Evolutionary conservation across 2,329 filamentous ascomycete genomes (phyloP), one percentile per base, ranked within the genome.

Genomic region (Exophiala calicioides): DNA sequence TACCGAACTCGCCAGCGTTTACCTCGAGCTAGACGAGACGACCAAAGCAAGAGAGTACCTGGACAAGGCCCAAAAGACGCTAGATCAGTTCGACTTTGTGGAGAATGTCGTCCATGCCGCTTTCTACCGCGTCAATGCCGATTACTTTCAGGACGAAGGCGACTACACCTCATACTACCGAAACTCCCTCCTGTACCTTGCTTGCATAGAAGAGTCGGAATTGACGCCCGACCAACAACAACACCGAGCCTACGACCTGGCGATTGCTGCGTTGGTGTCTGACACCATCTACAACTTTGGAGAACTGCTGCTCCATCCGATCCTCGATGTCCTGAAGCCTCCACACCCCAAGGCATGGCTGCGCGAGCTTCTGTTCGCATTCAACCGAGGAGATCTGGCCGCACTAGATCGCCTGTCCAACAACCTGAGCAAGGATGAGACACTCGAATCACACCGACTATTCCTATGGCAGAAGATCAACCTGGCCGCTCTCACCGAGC

Each of bases 261-360:
- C 87, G 63, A 85, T 97, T 43, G 90, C 93, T 20, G 93, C 93
- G 7, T 79, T 98, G 6, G 87, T 96, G 29, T 96, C 90, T 39
- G 88, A 91, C 63, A 88, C 83, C 62, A 98, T 97, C 73, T 97
- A 98, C 81, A 98, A 98, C 76, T 98, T 98, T 61, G 93, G 93
- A 68, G 93, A 98, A 76, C 84, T 98, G n/a, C 82, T 98, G 23
- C 81, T 98, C 58, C 93, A 98, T 68, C 93, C 93, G 3, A 95
- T 98, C 64, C 84, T 98, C 55, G 88, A 95, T 64, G 85, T 86
- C 15, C 81, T 98, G 41, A 77, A 58, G 33, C 77, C 62, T 81
- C 84, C 60, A 84, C 85, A 59, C 35, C 43, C 56, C 31, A 81
- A 94, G 65, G 77, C 83, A 40, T 98, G 93, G 93, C 80, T 98